phyloP scores from a whole-genome alignment of 495 filamentous ascomycete species.

The Pseudotulostoma volvatum region DNA sequence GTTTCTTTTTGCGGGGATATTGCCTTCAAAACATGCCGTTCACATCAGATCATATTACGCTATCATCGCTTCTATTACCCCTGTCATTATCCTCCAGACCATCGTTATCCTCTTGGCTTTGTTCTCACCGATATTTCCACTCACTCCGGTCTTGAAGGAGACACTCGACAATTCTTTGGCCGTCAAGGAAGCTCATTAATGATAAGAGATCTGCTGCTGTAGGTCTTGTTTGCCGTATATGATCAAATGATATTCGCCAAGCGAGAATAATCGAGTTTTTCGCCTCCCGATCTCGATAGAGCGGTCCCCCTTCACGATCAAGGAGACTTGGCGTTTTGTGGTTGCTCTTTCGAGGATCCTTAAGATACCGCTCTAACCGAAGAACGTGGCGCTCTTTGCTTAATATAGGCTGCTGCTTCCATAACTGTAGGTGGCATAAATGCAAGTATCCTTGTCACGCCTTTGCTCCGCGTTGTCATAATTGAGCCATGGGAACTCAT shows the following conservation, averaged over 20 bases:
- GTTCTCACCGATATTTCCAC: too few relatives aligned
- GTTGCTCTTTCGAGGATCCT: slow-evolving; percentile 23
- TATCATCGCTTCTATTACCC: too few relatives aligned
- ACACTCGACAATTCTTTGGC: slow-evolving; percentile 13
- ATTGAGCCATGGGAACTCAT: too few relatives aligned
- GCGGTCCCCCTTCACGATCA: slow-evolving; percentile 15
- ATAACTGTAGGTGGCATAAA: too few relatives aligned
- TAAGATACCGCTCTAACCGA: slow-evolving; percentile 21
- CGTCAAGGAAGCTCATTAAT: slow-evolving; percentile 18
- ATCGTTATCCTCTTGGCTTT: slow-evolving; percentile 18
- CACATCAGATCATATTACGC: too few relatives aligned
- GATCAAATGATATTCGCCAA: slow-evolving; percentile 33
- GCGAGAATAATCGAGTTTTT: slow-evolving; percentile 28
- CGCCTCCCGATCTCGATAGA: slow-evolving; percentile 23
- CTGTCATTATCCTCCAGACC: slow-evolving; percentile 18
- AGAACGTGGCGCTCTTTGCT: too few relatives aligned
- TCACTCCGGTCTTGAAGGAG: slow-evolving; percentile 15
- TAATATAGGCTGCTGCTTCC: too few relatives aligned
- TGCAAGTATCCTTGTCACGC: too few relatives aligned
- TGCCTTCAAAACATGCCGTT: slow-evolving; percentile 13
- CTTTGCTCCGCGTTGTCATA: too few relatives aligned
- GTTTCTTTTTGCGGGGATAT: slow-evolving; percentile 8
- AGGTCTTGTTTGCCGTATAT: slow-evolving; percentile 15
- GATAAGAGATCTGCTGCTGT: slow-evolving; percentile 15
- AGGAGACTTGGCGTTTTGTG: slow-evolving; percentile 19